Conservation (phyloP, 129 eudicot genomes). For the Helichrysum umbraculigerum region DNA sequence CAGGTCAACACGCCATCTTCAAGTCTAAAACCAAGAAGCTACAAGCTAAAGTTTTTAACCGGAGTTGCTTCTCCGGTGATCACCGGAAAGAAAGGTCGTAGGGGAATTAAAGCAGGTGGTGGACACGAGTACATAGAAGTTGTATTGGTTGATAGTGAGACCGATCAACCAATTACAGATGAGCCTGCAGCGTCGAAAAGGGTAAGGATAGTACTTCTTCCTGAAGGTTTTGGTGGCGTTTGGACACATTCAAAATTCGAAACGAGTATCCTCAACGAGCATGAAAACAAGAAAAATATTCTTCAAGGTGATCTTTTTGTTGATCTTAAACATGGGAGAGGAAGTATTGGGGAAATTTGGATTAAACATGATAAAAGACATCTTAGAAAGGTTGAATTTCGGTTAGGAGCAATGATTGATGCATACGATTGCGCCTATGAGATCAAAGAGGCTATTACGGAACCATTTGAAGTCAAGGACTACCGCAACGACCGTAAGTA, state of each 20-base stretch:
- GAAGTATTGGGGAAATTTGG: conserved; percentile 10
- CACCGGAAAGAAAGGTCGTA: background rate
- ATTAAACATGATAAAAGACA: conserved; percentile 6
- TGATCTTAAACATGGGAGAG: background rate
- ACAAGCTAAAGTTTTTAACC: background rate
- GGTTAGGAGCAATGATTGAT: conserved; percentile 3
- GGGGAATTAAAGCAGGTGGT: conserved; percentile 2
- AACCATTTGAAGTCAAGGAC: conserved; percentile 13
- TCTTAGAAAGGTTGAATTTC: background rate
- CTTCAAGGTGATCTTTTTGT: background rate
- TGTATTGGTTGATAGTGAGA: background rate
- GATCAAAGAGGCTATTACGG: conserved; percentile 12
- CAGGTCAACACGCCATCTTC: background rate
- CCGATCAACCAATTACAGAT: background rate
- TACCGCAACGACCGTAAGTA: background rate
- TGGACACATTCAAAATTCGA: conserved; percentile 4
- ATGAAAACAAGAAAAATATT: background rate
- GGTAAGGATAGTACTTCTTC: conserved; percentile 19
- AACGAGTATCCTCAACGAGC: background rate
- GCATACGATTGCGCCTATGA: background rate
- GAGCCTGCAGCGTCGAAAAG: background rate
- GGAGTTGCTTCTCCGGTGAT: conserved; percentile 2
- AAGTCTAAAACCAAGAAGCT: background rate
- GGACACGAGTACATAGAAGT: background rate
- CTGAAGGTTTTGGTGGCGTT: background rate